phyloP scores from a whole-genome alignment of 257 asterid genomes.

The Solanum lignicaule region DNA sequence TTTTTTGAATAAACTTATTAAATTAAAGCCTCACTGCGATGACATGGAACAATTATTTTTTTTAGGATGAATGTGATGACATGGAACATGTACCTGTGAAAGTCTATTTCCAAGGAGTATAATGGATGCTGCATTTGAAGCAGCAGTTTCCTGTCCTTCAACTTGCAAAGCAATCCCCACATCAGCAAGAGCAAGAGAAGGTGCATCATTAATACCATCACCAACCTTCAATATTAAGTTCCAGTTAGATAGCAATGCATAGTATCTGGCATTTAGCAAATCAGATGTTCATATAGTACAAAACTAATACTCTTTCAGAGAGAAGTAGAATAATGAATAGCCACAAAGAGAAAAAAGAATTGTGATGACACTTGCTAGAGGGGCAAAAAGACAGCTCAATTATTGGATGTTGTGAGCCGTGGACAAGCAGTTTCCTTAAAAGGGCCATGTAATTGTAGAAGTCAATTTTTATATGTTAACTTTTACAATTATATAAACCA shows the following conservation, averaged over 20 bases:
- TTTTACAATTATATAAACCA: neutral
- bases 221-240: constrained; percentile 55
- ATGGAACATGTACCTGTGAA: constrained; percentile 52
- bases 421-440: neutral
- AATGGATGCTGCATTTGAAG: constrained; percentile 93
- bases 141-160: constrained; percentile 95
- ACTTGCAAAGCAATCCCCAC: constrained; percentile 92
- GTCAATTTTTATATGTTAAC: neutral
- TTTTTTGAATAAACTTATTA: neutral
- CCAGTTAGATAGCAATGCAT: neutral
- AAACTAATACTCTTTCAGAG: neutral
- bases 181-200: constrained; percentile 95
- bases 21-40: neutral
- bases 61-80: neutral
- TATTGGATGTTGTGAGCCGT: neutral
- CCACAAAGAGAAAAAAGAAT: neutral
- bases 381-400: neutral
- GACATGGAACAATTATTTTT: neutral
- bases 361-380: neutral
- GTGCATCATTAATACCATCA: constrained; percentile 96
- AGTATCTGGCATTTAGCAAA: neutral
- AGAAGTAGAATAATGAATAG: neutral
- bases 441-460: neutral
- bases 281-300: neutral
- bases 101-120: constrained; percentile 85